These are phyloP conservation scores for Cercospora sojina DNA, from an alignment of 2,329 filamentous ascomycete species.

Conservation along the genomic window DNA sequence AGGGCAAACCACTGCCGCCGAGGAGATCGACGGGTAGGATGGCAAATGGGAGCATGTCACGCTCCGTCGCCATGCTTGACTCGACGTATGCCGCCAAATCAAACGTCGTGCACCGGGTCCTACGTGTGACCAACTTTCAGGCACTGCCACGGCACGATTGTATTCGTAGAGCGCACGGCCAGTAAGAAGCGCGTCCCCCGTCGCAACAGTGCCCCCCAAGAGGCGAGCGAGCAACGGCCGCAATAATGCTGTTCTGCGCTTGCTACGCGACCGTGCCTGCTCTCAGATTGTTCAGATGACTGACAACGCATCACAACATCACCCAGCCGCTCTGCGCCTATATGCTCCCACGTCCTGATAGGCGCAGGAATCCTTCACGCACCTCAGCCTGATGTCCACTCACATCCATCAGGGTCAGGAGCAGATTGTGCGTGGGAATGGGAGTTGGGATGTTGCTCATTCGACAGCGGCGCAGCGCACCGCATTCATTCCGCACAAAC, in stretches of 20 bases:
- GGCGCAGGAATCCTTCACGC: not conserved
- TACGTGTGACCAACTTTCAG: conserved; percentile 21
- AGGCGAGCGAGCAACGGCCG: not conserved
- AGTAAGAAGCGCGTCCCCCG: conserved; percentile 12
- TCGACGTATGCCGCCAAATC: conserved; percentile 14
- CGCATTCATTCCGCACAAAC: not conserved
- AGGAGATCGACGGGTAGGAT: conserved; percentile 1
- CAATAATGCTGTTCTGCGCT: conserved; percentile 10
- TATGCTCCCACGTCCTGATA: conserved; percentile 9
- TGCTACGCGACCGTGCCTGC: conserved; percentile 17
- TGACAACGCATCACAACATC: conserved; percentile 15
- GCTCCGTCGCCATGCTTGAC: conserved; percentile 12
- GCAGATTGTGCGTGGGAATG: not conserved
- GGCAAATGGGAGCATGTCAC: conserved; percentile 11
- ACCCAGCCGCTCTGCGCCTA: conserved; percentile 9
- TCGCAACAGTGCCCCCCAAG: conserved; percentile 2
- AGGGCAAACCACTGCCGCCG: conserved; percentile 3
- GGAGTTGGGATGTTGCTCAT: not conserved
- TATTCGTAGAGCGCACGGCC: conserved; percentile 14
- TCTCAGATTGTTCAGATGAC: conserved; percentile 20
- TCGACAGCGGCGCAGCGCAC: not conserved
- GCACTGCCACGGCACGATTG: conserved; percentile 21
- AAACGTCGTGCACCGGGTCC: conserved; percentile 8
- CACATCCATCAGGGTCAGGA: not conserved
- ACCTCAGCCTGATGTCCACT: not conserved